Evolutionary conservation across 73 alveolate species (phyloP).

Genomic region (Paramecium caudatum): DNA sequence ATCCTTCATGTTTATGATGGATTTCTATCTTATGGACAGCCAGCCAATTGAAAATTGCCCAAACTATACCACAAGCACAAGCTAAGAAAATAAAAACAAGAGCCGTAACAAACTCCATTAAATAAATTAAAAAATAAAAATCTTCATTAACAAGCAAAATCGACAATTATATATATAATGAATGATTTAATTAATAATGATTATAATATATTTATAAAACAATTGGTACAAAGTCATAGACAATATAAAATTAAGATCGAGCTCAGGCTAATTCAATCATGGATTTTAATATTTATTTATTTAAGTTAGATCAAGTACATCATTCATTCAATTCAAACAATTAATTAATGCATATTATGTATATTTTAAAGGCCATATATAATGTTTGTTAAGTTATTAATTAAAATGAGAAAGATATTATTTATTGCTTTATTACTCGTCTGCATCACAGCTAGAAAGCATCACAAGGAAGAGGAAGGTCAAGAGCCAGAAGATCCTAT

Average conservation of each 20-base stretch:
- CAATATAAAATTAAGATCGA: no score
- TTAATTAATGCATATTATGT: no score
- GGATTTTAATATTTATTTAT: no score
- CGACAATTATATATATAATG: no score
- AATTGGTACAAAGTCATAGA: no score
- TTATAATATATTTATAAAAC: no score
- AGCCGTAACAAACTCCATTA: slow-evolving; percentile 67
- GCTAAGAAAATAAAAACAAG: slow-evolving; percentile 58
- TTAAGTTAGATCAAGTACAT: no score
- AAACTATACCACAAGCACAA: slow-evolving; percentile 57
- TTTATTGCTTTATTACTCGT: neutral
- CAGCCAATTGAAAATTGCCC: slow-evolving; percentile 72
- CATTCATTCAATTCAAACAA: no score
- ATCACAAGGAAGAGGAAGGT: slow-evolving; percentile 1
- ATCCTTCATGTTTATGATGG: slow-evolving; percentile 20
- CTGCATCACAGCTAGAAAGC: slow-evolving; percentile 41
- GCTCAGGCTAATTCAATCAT: no score
- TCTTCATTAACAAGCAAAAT: no score
- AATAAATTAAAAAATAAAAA: no score
- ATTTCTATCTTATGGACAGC: slow-evolving; percentile 60
- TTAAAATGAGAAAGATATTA: slow-evolving; percentile 3
- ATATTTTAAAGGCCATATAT: neutral
- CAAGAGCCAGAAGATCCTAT: neutral
- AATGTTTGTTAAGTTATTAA: neutral
- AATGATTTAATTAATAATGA: no score